Base-by-base conservation (phyloP, 2,329 filamentous ascomycete genomes). In the Conoideocrella luteorostrata region DNA sequence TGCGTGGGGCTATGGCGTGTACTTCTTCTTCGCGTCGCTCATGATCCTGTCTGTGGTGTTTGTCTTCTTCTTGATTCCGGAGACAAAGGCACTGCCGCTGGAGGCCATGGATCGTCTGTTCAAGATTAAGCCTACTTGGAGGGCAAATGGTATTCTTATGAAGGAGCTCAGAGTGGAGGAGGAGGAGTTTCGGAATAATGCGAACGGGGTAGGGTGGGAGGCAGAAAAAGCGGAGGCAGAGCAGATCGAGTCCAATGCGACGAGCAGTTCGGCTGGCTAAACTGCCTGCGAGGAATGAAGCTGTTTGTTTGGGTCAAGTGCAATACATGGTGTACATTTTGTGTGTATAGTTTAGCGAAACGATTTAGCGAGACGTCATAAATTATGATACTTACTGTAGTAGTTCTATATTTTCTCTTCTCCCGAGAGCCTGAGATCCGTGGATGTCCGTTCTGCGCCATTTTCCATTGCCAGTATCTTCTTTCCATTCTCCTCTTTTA, bases 81-180 rank as follows among this genome's bases (percentile, higher is more conserved):
- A 85, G 66, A 85, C 81, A 3, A 84, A 83, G 65, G 69, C 72
- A 33, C 68, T 84, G 11, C 79, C 80, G 1, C 68, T 85, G 3
- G 82, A 86, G 60, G 70, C 69, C 23, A 82, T 84, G 70, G 80
- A 85, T 56, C 66, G 70, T 5, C 64, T 86, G 2, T 85, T 85
- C 54, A 65, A 68, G 34, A 55, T 63, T 20, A 69, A 65, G 60
- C 73, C 73, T 2, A 57, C 69, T 3, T 58, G 64, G 52, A 60
- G 59, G 40, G 72, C 74, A 1, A 68, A 76, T 54, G 52, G 51
- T 37, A 45, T 53, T 11, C 48, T 77, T 41, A 69, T 77, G 62
- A 63, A 61, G 3, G 66, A 72, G 48, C 61, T 76, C 15, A 47
- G 45, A 1, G 29, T 48, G 0, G 56, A 63, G 15, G 64, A 68